Evolutionary conservation across 2,329 filamentous ascomycete species (phyloP), one percentile per base, ranked within the genome.

Genomic region (Podosphaera fusca): DNA sequence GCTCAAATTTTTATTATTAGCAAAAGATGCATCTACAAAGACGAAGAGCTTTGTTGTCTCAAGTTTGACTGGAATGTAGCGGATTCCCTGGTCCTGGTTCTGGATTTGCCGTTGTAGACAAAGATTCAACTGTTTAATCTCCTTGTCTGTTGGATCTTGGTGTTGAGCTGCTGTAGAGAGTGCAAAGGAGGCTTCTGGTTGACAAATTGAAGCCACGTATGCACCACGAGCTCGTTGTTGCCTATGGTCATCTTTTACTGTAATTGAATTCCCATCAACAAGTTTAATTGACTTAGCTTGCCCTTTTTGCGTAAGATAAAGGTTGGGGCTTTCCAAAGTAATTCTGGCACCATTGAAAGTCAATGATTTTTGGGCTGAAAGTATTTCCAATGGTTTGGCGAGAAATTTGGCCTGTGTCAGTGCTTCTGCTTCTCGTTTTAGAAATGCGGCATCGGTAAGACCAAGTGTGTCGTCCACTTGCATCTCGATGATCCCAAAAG

Each of bases 401-500:
- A 46, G 9, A 21, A 56, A 34, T 30, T 38, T 30, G n/a, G 55
- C 55, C 12, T 56, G 29, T 29, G 6, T 12, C 14, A 56, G 31
- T 21, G 34, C n/a, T 31, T 21, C 14, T 21, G 49, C 29, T 29
- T 56, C 55, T 31, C 10, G 21, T 9, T 14, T 7, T 7, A 42
- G n/a, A 21, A 56, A 49, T n/a, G 10, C 2, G 10, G 34, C 8
- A 33, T 56, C 45, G 21, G 30, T 42, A 9, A 49, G 12, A 33
- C 49, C 33, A 30, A 56, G 40, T 14, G 55, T 56, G 50, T 56
- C 55, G 42, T 56, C 55, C 8, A 42, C 50, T 46, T 50, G 55
- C 7, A 56, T 10, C n/a, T 34, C 55, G 21, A 56, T 33, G 35
- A 56, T 29, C 3, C 55, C 55, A 36, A 56, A 56, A n/a, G 38